Percentiles rank a stretch among this genome's conserved stretches.
These are phyloP conservation scores for Phytopythium aichiense DNA, from an alignment of 352 stramenopile species.

Conservation along the genomic window DNA sequence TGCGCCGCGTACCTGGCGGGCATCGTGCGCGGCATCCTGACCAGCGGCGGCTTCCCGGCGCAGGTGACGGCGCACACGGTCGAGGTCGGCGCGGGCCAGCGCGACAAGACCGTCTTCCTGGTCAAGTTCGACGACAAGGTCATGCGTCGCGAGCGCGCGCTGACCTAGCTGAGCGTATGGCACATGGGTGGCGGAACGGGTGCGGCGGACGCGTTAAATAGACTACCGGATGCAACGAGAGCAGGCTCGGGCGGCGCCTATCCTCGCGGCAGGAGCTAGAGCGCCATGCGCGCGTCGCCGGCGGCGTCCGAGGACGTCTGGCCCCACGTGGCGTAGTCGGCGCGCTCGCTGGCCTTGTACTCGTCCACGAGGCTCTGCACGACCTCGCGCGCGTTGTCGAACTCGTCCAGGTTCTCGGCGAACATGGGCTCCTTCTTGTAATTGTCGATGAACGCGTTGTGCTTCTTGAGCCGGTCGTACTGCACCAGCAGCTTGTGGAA, in stretches of 20 bases:
- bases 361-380: slow-evolving; percentile 84
- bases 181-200: not conserved
- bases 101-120: slow-evolving; percentile 84
- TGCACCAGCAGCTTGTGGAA: slow-evolving; percentile 92
- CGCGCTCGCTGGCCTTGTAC: slow-evolving; percentile 79
- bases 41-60: slow-evolving; percentile 77
- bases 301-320: slow-evolving; percentile 23
- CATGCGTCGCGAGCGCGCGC: slow-evolving; percentile 66
- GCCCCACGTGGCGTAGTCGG: slow-evolving; percentile 78
- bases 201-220: slow-evolving; percentile 20
- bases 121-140: slow-evolving; percentile 85
- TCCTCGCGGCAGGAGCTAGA: slow-evolving; percentile 13
- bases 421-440: slow-evolving; percentile 99
- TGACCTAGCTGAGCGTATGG: slow-evolving; percentile 35
- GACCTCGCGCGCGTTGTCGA: slow-evolving; percentile 80
- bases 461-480: slow-evolving; percentile 96
- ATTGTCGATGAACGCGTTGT: slow-evolving; percentile 99
- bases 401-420: slow-evolving; percentile 80
- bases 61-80: slow-evolving; percentile 77
- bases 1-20: slow-evolving; percentile 96
- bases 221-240: slow-evolving; percentile 6
- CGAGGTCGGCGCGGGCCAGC: slow-evolving; percentile 49
- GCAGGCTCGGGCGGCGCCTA: not conserved
- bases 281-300: slow-evolving; percentile 50
- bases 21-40: slow-evolving; percentile 89